Conservation (phyloP, 345 rosid species). For the Eucalyptus cloeziana region DNA sequence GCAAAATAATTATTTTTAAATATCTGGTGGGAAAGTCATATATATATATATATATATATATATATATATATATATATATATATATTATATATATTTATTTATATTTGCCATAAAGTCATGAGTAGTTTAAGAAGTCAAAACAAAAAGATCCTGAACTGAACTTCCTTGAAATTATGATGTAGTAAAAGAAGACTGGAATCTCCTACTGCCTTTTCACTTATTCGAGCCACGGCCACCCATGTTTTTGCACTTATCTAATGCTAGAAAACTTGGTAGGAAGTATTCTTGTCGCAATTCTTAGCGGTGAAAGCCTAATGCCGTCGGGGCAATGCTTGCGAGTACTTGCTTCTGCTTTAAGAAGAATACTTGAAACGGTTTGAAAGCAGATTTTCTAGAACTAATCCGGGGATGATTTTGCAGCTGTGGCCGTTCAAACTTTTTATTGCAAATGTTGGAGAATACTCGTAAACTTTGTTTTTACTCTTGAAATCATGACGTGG, state of each 20-base stretch:
- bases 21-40: neutral
- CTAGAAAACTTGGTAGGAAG: neutral
- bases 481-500: neutral
- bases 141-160: neutral
- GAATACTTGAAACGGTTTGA: neutral
- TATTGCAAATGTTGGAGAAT: neutral
- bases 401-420: neutral
- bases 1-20: neutral
- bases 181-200: neutral
- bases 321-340: neutral
- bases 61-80: no score
- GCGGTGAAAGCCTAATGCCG: neutral
- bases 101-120: neutral
- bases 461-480: neutral
- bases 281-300: neutral
- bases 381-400: neutral
- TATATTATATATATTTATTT: no score
- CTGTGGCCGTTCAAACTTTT: neutral
- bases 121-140: neutral
- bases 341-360: neutral
- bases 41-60: no score
- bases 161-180: neutral
- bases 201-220: neutral
- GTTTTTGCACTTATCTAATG: neutral
- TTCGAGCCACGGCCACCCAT: neutral